Percentiles rank a stretch among this genome's conserved stretches.
Conservation (phyloP, 495 filamentous ascomycete species). For the Xylaria curta region DNA sequence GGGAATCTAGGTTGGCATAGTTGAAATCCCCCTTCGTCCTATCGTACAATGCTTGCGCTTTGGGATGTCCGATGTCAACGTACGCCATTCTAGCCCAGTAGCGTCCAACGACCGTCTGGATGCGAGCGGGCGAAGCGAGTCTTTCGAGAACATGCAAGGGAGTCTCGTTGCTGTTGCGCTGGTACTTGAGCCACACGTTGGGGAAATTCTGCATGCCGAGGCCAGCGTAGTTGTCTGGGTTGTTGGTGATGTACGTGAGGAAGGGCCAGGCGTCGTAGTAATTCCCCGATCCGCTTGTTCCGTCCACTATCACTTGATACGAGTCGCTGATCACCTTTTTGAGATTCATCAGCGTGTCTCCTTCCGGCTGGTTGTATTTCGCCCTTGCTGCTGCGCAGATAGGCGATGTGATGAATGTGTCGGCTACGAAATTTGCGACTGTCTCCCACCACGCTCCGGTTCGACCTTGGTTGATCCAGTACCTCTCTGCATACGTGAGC, state of each 20-base stretch:
- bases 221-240: constrained; percentile 49
- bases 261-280: constrained; percentile 51
- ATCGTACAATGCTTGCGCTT: constrained; percentile 44
- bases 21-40: constrained; percentile 42
- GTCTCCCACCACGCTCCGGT: constrained; percentile 58
- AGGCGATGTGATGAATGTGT: constrained; percentile 50
- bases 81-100: constrained; percentile 58
- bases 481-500: constrained; percentile 48
- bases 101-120: constrained; percentile 49
- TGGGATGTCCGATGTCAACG: constrained; percentile 51
- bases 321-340: constrained; percentile 52
- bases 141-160: constrained; percentile 50
- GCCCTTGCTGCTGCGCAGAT: constrained; percentile 41
- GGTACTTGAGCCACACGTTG: constrained; percentile 50
- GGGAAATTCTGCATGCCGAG: constrained; percentile 46
- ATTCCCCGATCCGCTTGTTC: constrained; percentile 42
- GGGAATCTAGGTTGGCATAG: constrained; percentile 49
- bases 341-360: constrained; percentile 49
- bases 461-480: constrained; percentile 51
- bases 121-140: constrained; percentile 35
- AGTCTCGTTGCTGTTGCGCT: constrained; percentile 52
- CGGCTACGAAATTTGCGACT: constrained; percentile 53
- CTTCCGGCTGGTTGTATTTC: constrained; percentile 39
- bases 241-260: constrained; percentile 49
- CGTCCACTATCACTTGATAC: constrained; percentile 53